These are phyloP conservation scores for Pachyrhizus erosus DNA, from an alignment of 306 rosid species.

Conservation along the genomic window DNA sequence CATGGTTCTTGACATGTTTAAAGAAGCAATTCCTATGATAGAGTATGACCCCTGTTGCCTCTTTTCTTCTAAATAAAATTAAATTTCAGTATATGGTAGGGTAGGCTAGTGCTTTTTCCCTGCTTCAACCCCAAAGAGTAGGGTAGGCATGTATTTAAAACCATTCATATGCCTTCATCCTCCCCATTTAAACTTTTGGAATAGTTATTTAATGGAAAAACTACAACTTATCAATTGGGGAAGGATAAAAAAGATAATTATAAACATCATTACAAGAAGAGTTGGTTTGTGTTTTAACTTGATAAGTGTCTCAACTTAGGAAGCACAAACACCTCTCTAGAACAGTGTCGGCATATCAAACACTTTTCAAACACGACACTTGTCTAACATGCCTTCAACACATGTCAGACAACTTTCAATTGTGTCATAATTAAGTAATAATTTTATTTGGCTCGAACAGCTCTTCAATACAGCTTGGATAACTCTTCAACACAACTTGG, in stretches of 20 bases:
- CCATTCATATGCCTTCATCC: background rate
- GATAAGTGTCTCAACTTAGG: background rate
- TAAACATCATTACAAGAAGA: background rate
- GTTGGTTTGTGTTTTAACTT: conserved; percentile 1
- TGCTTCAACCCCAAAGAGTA: background rate
- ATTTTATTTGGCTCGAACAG: too few relatives aligned
- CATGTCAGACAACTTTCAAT: too few relatives aligned
- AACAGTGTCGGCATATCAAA: too few relatives aligned
- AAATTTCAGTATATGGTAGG: background rate
- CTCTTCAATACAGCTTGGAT: too few relatives aligned
- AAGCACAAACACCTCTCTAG: too few relatives aligned
- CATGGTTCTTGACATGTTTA: background rate
- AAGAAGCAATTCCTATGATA: background rate
- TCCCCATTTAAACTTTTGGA: background rate
- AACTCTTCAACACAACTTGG: too few relatives aligned
- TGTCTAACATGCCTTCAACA: too few relatives aligned
- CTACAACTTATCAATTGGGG: background rate
- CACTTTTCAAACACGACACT: too few relatives aligned
- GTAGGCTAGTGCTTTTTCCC: background rate
- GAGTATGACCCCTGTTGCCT: background rate
- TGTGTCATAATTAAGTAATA: too few relatives aligned
- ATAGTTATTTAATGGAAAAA: background rate
- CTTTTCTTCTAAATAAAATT: background rate
- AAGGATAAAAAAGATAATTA: background rate
- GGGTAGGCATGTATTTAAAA: background rate